Percentiles rank a stretch among this genome's conserved stretches.
Evolutionary conservation across 2,329 filamentous ascomycete genomes (phyloP).

Genomic region (Pseudohalonectria lignicola): DNA sequence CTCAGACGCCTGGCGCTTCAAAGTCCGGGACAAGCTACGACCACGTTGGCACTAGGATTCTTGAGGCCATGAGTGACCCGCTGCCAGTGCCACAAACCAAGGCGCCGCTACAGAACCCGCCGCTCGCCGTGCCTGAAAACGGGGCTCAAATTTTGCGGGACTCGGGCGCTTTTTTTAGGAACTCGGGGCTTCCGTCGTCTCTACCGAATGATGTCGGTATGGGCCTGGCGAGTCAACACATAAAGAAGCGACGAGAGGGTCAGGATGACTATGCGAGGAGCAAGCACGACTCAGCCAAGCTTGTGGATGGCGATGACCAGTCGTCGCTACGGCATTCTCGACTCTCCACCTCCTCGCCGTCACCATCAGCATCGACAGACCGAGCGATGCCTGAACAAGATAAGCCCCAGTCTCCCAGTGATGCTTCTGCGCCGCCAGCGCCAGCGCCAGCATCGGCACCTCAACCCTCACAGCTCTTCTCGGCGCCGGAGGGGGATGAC

Average conservation of each 20-base stretch:
- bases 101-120: conserved; percentile 10
- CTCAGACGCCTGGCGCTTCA: conserved; percentile 23
- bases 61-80: conserved; percentile 27
- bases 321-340: not conserved
- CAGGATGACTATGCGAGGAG: conserved; percentile 13
- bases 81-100: conserved; percentile 14
- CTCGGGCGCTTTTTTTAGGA: conserved; percentile 26
- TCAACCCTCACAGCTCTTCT: conserved; percentile 5
- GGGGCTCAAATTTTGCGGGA: conserved; percentile 20
- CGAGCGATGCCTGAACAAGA: too few relatives aligned
- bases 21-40: conserved; percentile 23
- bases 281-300: conserved; percentile 41
- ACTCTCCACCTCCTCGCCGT: not conserved
- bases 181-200: conserved; percentile 20
- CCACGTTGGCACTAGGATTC: conserved; percentile 19
- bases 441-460: conserved; percentile 9
- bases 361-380: too few relatives aligned
- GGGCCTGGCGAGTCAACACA: conserved; percentile 9
- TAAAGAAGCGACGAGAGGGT: conserved; percentile 6
- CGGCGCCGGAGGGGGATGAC: conserved; percentile 31
- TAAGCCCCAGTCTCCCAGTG: not conserved
- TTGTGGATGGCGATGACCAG: conserved; percentile 21
- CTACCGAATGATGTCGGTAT: conserved; percentile 21
- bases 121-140: too few relatives aligned
- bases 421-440: conserved; percentile 11